Conservation (phyloP, 176 grass and related monocot genomes). For the Zea mays region Zm-B73-REFERENCE-NAM-5.0 NC_050105.1:25604501-25605000, state of each 20-base stretch:
- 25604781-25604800: no score
- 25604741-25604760: neutral
- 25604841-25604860: neutral
- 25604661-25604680: slow-evolving; percentile 10
- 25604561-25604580: neutral
- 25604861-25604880: neutral
- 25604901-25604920: neutral
- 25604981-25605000: neutral
- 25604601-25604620: slow-evolving; percentile 9
- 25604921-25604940: neutral
- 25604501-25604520: neutral
- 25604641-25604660: slow-evolving; percentile 26
- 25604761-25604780: neutral
- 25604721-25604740: neutral
- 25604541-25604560: neutral
- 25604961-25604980: neutral
- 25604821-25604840: neutral
- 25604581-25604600: slow-evolving; percentile 4
- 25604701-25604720: slow-evolving; percentile 12
- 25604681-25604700: neutral
- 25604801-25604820: neutral
- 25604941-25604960: neutral
- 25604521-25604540: neutral
- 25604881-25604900: neutral
- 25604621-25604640: neutral